These are phyloP conservation scores for Speleostelium caveatum DNA, from an alignment of 78 protist genomes.

Conservation along the genomic window DNA sequence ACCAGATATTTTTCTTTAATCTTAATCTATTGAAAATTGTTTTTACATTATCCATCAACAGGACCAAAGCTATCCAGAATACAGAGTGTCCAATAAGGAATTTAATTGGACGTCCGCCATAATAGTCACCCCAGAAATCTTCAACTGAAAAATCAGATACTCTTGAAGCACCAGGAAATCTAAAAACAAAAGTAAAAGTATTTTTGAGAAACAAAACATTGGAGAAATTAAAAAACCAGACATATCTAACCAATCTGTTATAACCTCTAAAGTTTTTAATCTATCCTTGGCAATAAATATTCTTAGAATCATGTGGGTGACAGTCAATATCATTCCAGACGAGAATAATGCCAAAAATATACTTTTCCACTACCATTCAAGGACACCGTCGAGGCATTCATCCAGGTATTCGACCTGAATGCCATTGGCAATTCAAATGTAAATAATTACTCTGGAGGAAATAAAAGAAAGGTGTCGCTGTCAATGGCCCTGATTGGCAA, in stretches of 20 bases:
- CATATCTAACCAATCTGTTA: slow-evolving; percentile 7
- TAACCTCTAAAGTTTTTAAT: slow-evolving; percentile 5
- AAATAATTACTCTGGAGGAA: slow-evolving; percentile 24
- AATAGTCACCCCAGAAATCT: slow-evolving; percentile 14
- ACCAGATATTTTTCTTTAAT: slow-evolving; percentile 19
- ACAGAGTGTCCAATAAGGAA: slow-evolving; percentile 85
- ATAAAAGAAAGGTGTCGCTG: slow-evolving; percentile 80
- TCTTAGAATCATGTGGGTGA: slow-evolving; percentile 53
- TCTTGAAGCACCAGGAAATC: slow-evolving; percentile 50
- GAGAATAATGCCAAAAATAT: too few relatives aligned
- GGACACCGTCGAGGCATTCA: slow-evolving; percentile 49
- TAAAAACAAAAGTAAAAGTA: background rate
- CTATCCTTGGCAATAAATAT: slow-evolving; percentile 2
- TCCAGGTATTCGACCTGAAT: slow-evolving; percentile 63
- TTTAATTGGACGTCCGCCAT: slow-evolving; percentile 31
- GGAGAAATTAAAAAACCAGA: slow-evolving; percentile 20
- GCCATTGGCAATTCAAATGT: slow-evolving; percentile 34
- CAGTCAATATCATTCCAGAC: background rate
- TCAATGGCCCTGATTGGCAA: slow-evolving; percentile 11
- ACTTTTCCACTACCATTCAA: too few relatives aligned
- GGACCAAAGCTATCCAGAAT: slow-evolving; percentile 70
- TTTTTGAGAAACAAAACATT: background rate
- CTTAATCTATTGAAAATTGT: slow-evolving; percentile 9
- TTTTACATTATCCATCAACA: slow-evolving; percentile 12
- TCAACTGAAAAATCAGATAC: slow-evolving; percentile 8